Percentiles rank a stretch among this genome's conserved stretches.
Evolutionary conservation across 352 stramenopile genomes (phyloP).

Genomic region (Pythium chondricola): DNA sequence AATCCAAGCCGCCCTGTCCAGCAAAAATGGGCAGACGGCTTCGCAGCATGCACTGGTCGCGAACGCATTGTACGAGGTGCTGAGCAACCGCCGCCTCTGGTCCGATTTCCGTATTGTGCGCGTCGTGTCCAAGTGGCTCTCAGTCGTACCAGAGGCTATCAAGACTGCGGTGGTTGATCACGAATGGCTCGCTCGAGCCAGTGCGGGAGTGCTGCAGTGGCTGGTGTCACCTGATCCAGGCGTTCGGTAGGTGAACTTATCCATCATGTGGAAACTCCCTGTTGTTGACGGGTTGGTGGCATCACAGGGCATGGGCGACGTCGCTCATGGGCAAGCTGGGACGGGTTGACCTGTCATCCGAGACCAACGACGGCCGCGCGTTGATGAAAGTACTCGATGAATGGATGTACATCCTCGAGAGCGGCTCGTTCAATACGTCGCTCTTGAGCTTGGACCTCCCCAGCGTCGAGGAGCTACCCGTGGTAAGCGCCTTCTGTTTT

Average conservation of each 20-base stretch:
- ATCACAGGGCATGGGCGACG: constrained; percentile 57
- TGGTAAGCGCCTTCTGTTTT: constrained; percentile 25
- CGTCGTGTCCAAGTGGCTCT: constrained; percentile 65
- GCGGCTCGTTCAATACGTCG: constrained; percentile 60
- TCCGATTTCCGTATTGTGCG: constrained; percentile 79
- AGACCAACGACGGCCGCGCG: constrained; percentile 30
- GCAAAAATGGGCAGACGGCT: not conserved
- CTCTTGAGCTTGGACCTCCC: constrained; percentile 63
- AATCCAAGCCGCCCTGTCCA: constrained; percentile 43
- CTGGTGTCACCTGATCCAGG: constrained; percentile 74
- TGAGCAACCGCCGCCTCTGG: constrained; percentile 66
- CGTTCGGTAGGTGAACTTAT: constrained; percentile 37
- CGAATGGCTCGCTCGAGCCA: constrained; percentile 42
- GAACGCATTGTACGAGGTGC: constrained; percentile 68
- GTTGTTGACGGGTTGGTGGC: not conserved
- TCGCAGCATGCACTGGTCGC: constrained; percentile 15
- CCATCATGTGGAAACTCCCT: not conserved
- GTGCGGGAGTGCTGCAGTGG: constrained; percentile 62
- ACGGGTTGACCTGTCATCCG: constrained; percentile 47
- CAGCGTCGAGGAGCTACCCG: constrained; percentile 57
- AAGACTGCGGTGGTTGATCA: constrained; percentile 31
- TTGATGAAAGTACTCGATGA: constrained; percentile 77
- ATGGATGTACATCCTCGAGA: constrained; percentile 86
- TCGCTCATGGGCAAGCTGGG: constrained; percentile 47
- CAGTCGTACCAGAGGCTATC: constrained; percentile 23